phyloP scores from a whole-genome alignment of 225 moss, liverwort and hornwort species.

The Climacium dendroides region DNA sequence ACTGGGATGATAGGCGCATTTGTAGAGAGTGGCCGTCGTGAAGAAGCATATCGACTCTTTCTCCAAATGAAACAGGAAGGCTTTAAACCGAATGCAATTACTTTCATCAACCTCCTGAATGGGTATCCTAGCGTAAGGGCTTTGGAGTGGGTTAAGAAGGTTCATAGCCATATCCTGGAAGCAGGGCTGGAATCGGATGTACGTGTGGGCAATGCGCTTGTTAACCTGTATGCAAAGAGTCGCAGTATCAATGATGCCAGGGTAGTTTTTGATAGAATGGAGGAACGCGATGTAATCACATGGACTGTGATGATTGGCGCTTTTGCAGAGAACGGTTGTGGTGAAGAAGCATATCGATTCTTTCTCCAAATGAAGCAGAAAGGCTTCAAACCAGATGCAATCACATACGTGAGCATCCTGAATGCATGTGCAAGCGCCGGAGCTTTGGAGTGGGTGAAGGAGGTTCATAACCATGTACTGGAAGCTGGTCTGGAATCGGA shows the following conservation, averaged over 20 bases:
- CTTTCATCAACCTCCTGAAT: not conserved
- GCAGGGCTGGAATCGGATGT: not conserved
- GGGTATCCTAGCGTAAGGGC: not conserved
- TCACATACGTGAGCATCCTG: not conserved
- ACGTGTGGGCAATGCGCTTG: not conserved
- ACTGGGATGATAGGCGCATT: not conserved
- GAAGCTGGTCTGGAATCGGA: not conserved
- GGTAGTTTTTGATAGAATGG: not conserved
- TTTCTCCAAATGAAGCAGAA: not conserved
- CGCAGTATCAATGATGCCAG: not conserved
- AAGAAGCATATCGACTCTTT: not conserved
- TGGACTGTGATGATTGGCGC: not conserved
- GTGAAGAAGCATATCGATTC: not conserved
- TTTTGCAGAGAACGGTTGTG: not conserved
- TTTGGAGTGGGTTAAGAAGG: not conserved
- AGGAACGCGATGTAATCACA: not conserved
- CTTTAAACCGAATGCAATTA: not conserved
- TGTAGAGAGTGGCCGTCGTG: not conserved
- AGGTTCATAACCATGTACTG: not conserved
- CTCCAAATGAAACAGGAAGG: not conserved
- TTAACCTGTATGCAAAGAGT: not conserved
- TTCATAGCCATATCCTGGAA: not conserved
- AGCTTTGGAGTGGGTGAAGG: not conserved
- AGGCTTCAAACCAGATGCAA: not conserved
- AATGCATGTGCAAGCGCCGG: not conserved